Base-by-base conservation (phyloP, 371 early-diverging fungal genomes). In the Mortierella sp. region DNA sequence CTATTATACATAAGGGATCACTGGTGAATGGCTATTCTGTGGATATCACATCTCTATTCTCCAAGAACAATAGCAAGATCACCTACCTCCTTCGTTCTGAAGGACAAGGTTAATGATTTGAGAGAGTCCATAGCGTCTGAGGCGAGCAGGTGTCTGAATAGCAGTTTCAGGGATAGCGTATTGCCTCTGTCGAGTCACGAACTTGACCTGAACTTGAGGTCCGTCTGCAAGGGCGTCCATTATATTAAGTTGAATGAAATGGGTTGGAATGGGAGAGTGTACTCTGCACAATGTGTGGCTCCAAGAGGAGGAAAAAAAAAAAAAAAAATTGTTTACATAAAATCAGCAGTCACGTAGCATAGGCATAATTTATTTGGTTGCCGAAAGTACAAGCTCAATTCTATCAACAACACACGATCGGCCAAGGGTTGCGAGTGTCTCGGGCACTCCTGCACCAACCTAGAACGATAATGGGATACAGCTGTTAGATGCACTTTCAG, bases 111-210 rank as follows among this genome's bases (percentile, higher is more conserved):
- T 97, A 43, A 98, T 92, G 72, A 98, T 93, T 84, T 95, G 96
- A 11, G 96, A 96, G 32, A 98, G 90, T 52, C 96, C 97, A 77
- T 92, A 93, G 20, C 97, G 93, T 77, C 90, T 89, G 55, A 98
- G 87, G 37, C 87, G 85, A 55, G 94, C 88, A 43, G 98, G 98
- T 4, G 97, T 92, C 39, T 96, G 86, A 37, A 97, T 94, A 61
- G 97, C 87, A 2, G 96, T 86, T 68, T 95, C 94, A 12, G 92
- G 91, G 24, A 97, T 90, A 40, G 89, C 90, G 78, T 93, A 93
- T 70, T 96, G 86, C 24, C 76, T 66, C 79, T 94, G 94, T 68
- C 90, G 87, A 14, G 96, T 94, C 40, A 88, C 84, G 72, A 97
- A 94, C 52, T 94, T 93, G 75, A 97, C 96, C 86, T 96, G 96